A percentile compares a stretch with the other conserved stretches of the same genome.
These are phyloP conservation scores for Debaryomyces tyrocola DNA, from an alignment of 805 yeast species.

Conservation along the genomic window DNA sequence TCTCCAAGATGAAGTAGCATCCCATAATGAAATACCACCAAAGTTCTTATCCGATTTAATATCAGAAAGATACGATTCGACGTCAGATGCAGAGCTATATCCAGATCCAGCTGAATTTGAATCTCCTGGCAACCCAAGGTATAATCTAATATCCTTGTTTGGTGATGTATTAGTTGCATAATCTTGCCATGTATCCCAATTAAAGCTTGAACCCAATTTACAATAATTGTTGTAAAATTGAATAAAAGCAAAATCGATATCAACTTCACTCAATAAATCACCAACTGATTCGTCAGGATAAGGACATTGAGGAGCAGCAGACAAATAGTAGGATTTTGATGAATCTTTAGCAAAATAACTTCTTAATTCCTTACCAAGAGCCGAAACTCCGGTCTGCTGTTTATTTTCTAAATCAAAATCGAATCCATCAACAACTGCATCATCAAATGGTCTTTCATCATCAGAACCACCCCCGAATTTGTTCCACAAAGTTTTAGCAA, in stretches of 20 bases:
- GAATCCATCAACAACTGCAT: slow-evolving; percentile 80
- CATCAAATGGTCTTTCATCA: slow-evolving; percentile 61
- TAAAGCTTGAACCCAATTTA: slow-evolving; percentile 26
- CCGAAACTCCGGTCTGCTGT: slow-evolving; percentile 63
- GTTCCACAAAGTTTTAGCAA: slow-evolving; percentile 46
- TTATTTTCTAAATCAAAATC: slow-evolving; percentile 71
- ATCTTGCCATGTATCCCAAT: slow-evolving; percentile 36
- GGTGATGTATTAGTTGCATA: slow-evolving; percentile 30
- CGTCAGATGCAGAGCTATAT: slow-evolving; percentile 20
- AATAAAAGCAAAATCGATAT: slow-evolving; percentile 37
- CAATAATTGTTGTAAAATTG: slow-evolving; percentile 42
- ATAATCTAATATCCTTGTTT: slow-evolving; percentile 31
- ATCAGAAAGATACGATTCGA: slow-evolving; percentile 14
- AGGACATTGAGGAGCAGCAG: slow-evolving; percentile 42
- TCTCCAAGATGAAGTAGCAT: slow-evolving; percentile 56
- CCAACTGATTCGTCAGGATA: slow-evolving; percentile 40
- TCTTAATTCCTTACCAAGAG: slow-evolving; percentile 40
- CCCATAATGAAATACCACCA: slow-evolving; percentile 85
- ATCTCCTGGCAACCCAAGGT: slow-evolving; percentile 37
- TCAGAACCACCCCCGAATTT: slow-evolving; percentile 37
- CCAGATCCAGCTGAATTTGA: slow-evolving; percentile 35
- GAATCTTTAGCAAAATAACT: slow-evolving; percentile 21
- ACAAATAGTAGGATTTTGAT: slow-evolving; percentile 28
- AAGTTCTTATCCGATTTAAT: slow-evolving; percentile 32
- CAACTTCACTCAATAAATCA: slow-evolving; percentile 21